Evolutionary conservation across 2,329 filamentous ascomycete species (phyloP).

Genomic region (Aspergillus transmontanensis): DNA sequence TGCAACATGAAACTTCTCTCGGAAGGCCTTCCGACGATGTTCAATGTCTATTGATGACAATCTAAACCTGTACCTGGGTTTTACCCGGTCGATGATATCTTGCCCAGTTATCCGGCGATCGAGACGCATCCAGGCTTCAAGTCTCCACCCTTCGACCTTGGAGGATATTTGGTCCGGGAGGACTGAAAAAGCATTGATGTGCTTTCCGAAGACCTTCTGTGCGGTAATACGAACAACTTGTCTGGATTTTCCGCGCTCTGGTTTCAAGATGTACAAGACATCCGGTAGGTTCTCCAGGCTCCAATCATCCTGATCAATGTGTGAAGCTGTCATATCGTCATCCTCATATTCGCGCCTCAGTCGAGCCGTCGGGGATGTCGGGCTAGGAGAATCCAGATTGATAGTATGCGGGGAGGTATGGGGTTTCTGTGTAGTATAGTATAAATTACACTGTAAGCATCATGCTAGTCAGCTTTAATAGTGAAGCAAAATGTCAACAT

Average conservation of each 20-base stretch:
- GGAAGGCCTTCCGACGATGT: slow-evolving; percentile 18
- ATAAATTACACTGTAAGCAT: neutral
- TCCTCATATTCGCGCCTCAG: neutral
- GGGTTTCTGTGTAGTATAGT: neutral
- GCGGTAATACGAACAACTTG: slow-evolving; percentile 12
- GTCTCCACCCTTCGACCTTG: slow-evolving; percentile 26
- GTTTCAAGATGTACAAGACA: slow-evolving; percentile 26
- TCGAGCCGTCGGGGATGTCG: neutral
- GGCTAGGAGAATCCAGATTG: neutral
- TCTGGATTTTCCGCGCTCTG: slow-evolving; percentile 3
- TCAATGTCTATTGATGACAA: slow-evolving; percentile 11
- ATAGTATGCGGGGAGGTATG: neutral
- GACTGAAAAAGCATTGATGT: slow-evolving; percentile 12
- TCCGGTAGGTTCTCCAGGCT: slow-evolving; percentile 27
- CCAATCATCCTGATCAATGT: slow-evolving; percentile 25
- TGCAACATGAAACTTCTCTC: slow-evolving; percentile 13
- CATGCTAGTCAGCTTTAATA: neutral
- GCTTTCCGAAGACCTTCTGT: slow-evolving; percentile 18
- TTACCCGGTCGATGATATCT: slow-evolving; percentile 29
- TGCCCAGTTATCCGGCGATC: slow-evolving; percentile 24
- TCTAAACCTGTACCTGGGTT: slow-evolving; percentile 11
- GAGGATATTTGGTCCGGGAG: slow-evolving; percentile 24
- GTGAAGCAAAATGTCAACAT: neutral
- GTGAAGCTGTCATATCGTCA: slow-evolving; percentile 14
- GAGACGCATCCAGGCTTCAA: slow-evolving; percentile 29